Evolutionary conservation across 2,329 filamentous ascomycete genomes (phyloP).

Genomic region (Ustilaginoidea virens): DNA sequence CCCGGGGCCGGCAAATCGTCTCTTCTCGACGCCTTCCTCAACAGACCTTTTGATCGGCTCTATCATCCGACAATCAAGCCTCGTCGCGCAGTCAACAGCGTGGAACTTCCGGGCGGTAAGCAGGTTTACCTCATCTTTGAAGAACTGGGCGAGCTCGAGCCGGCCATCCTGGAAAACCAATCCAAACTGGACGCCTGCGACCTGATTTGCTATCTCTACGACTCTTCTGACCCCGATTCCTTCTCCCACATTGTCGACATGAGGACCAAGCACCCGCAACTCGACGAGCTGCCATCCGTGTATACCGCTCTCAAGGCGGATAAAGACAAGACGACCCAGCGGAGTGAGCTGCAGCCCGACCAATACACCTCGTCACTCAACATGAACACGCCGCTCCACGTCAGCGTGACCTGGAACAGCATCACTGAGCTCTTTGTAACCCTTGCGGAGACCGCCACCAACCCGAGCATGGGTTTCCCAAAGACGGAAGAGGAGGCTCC

Average conservation of each 20-base stretch:
- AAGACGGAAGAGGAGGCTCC: slow-evolving; percentile 75
- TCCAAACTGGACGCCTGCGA: slow-evolving; percentile 86
- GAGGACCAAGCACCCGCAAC: slow-evolving; percentile 61
- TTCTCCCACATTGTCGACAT: slow-evolving; percentile 83
- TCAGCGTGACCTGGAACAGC: slow-evolving; percentile 86
- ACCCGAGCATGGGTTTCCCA: slow-evolving; percentile 76
- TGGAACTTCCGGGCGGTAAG: slow-evolving; percentile 88
- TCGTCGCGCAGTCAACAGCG: slow-evolving; percentile 84
- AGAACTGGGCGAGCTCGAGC: slow-evolving; percentile 89
- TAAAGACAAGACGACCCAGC: slow-evolving; percentile 90
- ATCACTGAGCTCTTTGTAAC: slow-evolving; percentile 89
- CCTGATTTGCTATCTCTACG: slow-evolving; percentile 87
- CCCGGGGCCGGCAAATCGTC: slow-evolving; percentile 81
- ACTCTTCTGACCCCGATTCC: slow-evolving; percentile 91
- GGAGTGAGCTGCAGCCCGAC: slow-evolving; percentile 80
- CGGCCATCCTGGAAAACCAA: slow-evolving; percentile 83
- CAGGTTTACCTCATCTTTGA: slow-evolving; percentile 94
- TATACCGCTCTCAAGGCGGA: slow-evolving; percentile 93
- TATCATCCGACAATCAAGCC: slow-evolving; percentile 94
- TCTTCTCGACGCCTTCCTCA: slow-evolving; percentile 80
- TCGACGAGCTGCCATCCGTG: slow-evolving; percentile 80
- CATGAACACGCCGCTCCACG: slow-evolving; percentile 85
- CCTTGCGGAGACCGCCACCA: slow-evolving; percentile 81
- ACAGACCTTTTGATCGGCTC: slow-evolving; percentile 65
- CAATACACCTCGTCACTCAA: slow-evolving; percentile 73